Evolutionary conservation across 2,329 filamentous ascomycete species (phyloP), one percentile per base, ranked within the genome.

Genomic region (Penicillium brasilianum): DNA sequence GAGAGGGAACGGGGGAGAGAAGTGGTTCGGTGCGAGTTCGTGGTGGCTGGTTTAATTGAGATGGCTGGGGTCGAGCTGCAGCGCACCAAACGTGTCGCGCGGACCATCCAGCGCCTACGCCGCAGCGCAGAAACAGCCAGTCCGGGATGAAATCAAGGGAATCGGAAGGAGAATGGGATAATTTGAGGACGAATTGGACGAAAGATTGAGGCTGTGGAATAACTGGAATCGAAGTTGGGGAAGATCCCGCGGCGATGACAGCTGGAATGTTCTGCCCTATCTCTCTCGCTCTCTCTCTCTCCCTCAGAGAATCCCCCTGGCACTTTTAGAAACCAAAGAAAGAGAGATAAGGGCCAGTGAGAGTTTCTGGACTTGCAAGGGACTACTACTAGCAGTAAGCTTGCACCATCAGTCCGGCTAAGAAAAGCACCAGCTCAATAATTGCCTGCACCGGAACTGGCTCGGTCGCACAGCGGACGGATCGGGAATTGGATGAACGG

Each of bases 1-100:
- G 55, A 61, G 60, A 64, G 57, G 44, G 58, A 56, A 57, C 39
- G 59, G 53, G 51, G 65, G 10, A 14, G n/a, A 20, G 22, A 43
- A 18, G 9, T 34, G n/a, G 51, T 34, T 55, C 41, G 37, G 64
- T 51, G 44, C 32, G 60, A 60, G 64, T 53, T 22, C 37, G 61
- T 59, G 66, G 73, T 74, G 74, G 74, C 72, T 76, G 73, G 74
- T 32, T 70, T 72, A 78, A 78, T 73, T 76, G 62, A 61, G 76
- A 78, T 76, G 76, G 76, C 76, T 78, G 76, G 76, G 48, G 73
- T 65, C 58, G 41, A 66, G 64, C 66, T 70, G 64, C 65, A 69
- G 65, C 66, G 30, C 61, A 62, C 59, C 66, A 66, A 64, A 67
- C 53, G 62, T 68, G 67, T 66, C 60, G 62, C 58, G 56, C 62